Evolutionary conservation across 352 stramenopile species (phyloP), one percentile per base, ranked within the genome.

Genomic region (Phytopythium aichiense): DNA sequence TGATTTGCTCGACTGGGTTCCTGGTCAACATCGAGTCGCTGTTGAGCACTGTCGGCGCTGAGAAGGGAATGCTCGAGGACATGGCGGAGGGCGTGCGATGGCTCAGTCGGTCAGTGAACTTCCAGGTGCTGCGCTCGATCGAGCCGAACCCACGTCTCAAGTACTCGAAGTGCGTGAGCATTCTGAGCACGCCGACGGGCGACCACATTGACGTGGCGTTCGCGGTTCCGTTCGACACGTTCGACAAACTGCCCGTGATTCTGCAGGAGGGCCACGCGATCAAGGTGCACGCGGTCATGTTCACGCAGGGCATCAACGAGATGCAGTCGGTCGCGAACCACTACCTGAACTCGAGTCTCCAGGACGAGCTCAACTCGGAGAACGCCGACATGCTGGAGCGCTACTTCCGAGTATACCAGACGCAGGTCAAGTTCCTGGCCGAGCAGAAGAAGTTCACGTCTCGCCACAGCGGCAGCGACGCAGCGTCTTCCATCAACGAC

Each of bases 11-110:
- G 25, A 89, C 81, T 0, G 88, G 88, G 0, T 97, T 94, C 50
- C 68, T 98, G 23, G 73, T 98, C 46, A 97, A 87, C 60, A 98
- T 98, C 64, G 94, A 98, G 71, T 97, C 93, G 22, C 74, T 99
- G 16, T 62, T 99, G 37, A 97, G 85, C 67, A 97, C 96, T 23
- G 86, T 96, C 30, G 94, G 94, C 18, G 95, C 94, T 52, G 96
- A 99, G 70, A 89, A 97, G 51, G 92, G 91, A n/a, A 99, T 99
- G 96, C 84, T 99, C 4, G 83, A 97, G 73, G 91, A 98, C 62
- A 91, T 98, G 79, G 79, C 77, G 6, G 90, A 94, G 46, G 89
- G 87, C 25, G 64, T 94, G 46, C 71, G 91, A 54, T 97, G 88
- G 90, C 69, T 98, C 11, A 93, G 81, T 60, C 71, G 60, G 13